These are phyloP conservation scores for Nigrospora oryzae DNA, from an alignment of 2,329 filamentous ascomycete species.

Conservation along the genomic window DNA sequence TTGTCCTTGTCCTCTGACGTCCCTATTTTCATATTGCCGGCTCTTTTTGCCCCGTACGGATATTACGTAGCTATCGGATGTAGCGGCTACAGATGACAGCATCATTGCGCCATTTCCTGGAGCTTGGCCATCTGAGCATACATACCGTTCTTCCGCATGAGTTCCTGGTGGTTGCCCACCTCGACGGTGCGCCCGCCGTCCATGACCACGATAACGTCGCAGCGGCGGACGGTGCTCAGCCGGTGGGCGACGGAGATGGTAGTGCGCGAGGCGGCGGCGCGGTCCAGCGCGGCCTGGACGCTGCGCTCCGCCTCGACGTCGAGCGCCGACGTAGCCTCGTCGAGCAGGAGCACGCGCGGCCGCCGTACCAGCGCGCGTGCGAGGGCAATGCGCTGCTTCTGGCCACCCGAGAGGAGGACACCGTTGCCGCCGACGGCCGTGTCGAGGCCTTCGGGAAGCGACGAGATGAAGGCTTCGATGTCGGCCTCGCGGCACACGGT, in stretches of 20 bases:
- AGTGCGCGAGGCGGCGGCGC: slow-evolving; percentile 75
- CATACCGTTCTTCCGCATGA: slow-evolving; percentile 61
- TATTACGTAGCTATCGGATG: neutral
- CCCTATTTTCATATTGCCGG: no score
- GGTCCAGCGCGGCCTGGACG: slow-evolving; percentile 47
- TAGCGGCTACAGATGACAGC: no score
- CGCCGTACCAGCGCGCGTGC: no score
- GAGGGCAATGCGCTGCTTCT: no score
- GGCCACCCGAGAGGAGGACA: no score
- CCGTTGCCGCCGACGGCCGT: no score
- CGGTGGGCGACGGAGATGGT: slow-evolving; percentile 95
- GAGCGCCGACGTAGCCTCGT: slow-evolving; percentile 65
- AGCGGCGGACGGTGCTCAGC: slow-evolving; percentile 84
- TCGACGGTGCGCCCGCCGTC: slow-evolving; percentile 76
- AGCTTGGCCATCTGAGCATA: slow-evolving; percentile 75
- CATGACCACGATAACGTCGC: slow-evolving; percentile 95
- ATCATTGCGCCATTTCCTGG: neutral
- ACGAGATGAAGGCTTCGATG: no score
- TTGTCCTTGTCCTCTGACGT: neutral
- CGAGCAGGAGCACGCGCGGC: no score
- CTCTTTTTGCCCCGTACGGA: neutral
- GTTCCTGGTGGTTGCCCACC: slow-evolving; percentile 76
- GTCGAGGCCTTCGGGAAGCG: no score
- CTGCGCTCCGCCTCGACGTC: slow-evolving; percentile 52
- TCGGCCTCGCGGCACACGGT: no score